Base-by-base conservation (phyloP, 371 early-diverging fungal species). In the Lichtheimia ornata region DNA sequence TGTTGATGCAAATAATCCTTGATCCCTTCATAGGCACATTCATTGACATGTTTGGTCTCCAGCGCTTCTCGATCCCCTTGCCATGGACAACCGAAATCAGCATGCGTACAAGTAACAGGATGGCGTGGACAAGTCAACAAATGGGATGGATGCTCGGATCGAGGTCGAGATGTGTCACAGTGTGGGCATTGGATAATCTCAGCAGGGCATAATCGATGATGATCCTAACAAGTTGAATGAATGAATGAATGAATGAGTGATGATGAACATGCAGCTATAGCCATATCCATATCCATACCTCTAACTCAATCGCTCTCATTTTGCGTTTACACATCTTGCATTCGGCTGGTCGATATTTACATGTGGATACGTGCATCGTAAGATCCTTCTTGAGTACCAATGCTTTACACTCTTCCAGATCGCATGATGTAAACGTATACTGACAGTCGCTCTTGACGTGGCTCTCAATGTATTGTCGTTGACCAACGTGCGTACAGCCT, bases 11-110 rank as follows among this genome's bases (percentile, higher is more conserved):
- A 61, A 47, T 79, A 87, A 1, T 76, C 77, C 43, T 87, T 84
- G 50, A 91, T 82, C 14, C 81, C 70, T 53, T 87, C 90, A 53
- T 84, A 89, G 0, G 87, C 69, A 53, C 91, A 91, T 9, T 62
- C 54, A 1, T 68, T 51, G 7, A 70, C 58, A 63, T 90, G 90
- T 0, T 61, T 62, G 6, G 67, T 59, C 5, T 62, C 56, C 27
- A 81, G 55, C 3, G 72, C 65, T 35, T 69, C 67, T 13, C 85
- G 70, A 30, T 74, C 72, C 4, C 87, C 88, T 17, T 58, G 62
- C 91, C 91, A 91, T 5, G 66, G 53, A 62, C 91, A 91, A 1
- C 91, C 90, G 61, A 81, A 85, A 15, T 77, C 73, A 15, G 70
- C 54, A 22, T 84, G 74, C 1, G 63, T 42, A 64, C 91, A 91